Evolutionary conservation across 192 early-diverging fungal species (phyloP), one percentile per base, ranked within the genome.

Genomic region (Phycomyces blakesleeanus): DNA sequence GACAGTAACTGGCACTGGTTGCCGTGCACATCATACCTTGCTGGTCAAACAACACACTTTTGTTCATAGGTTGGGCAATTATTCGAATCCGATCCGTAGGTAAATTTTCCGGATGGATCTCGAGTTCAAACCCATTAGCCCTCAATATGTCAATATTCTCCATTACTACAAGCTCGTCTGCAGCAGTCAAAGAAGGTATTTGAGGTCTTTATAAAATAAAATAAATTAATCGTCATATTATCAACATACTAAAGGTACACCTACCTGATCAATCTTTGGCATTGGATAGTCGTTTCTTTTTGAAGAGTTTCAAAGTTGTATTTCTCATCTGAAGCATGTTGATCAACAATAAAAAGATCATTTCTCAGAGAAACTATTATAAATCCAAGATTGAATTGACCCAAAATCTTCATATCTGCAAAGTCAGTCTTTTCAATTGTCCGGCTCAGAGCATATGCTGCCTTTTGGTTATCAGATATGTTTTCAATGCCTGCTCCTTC

Each of bases 281-380:
- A 80, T 21, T 82, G 61, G 51, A 92, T 86, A 3, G 76, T 64
- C 0, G 88, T 87, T 0, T 70, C 80, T 47, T 76, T 74, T 68
- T 90, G 90, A 5, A 92, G 69, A 0, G 76, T 81, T 76, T 99
- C 97, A 77, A 93, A 99, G 66, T 96, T 97, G 76, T 82, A 94
- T 73, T 99, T 99, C 76, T 99, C 97, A 73, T 99, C 97, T 0
- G 87, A 88, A 1, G 97, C 97, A 73, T 99, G 97, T 65, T 99
- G 97, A 75, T 99, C 97, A 55, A 99, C 85, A 42, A 99, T 93
- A 69, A 91, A 97, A 8, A 99, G 81, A 66, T 93, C 89, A 25
- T 79, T 79, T 69, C 78, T 67, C n/a, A 94, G 75, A 1, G 78
- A 69, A 0, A 79, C 83, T 11, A 99, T 79, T 52, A 99, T 99